Percentiles rank a stretch among this genome's conserved stretches.
phyloP scores from a whole-genome alignment of 371 early-diverging fungal genomes.

The Neoconidiobolus thromboides region DNA sequence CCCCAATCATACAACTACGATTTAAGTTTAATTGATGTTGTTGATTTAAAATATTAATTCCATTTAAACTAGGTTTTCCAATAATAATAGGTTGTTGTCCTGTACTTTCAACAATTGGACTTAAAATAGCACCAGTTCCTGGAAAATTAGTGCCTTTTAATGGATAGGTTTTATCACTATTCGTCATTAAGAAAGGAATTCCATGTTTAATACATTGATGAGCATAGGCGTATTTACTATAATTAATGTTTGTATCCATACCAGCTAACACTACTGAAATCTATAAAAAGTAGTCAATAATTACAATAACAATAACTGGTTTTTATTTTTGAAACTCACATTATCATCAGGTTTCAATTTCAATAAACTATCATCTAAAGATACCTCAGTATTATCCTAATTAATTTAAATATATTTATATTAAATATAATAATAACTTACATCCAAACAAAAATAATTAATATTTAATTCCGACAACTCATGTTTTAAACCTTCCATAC shows the following conservation, averaged over 20 bases:
- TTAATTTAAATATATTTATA: neutral
- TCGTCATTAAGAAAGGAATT: conserved; percentile 80
- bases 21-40: conserved; percentile 50
- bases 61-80: conserved; percentile 83
- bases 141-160: conserved; percentile 49
- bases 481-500: conserved; percentile 70
- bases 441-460: conserved; percentile 27
- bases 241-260: conserved; percentile 72
- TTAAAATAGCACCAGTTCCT: conserved; percentile 69
- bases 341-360: neutral
- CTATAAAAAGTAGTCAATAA: conserved; percentile 1
- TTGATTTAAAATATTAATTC: conserved; percentile 75
- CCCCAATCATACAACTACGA: conserved; percentile 92
- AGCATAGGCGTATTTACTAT: conserved; percentile 77
- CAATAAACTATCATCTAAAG: neutral
- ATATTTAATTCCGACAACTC: conserved; percentile 69
- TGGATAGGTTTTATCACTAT: conserved; percentile 79
- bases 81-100: conserved; percentile 58
- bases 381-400: neutral
- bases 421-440: conserved; percentile 13
- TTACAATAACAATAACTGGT: neutral
- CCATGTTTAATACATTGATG: conserved; percentile 46
- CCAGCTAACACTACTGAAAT: conserved; percentile 81
- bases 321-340: neutral
- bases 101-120: conserved; percentile 49